Conservation (phyloP, 1,284 basidiomycete species). For the Ceratobasidium sp. region DNA sequence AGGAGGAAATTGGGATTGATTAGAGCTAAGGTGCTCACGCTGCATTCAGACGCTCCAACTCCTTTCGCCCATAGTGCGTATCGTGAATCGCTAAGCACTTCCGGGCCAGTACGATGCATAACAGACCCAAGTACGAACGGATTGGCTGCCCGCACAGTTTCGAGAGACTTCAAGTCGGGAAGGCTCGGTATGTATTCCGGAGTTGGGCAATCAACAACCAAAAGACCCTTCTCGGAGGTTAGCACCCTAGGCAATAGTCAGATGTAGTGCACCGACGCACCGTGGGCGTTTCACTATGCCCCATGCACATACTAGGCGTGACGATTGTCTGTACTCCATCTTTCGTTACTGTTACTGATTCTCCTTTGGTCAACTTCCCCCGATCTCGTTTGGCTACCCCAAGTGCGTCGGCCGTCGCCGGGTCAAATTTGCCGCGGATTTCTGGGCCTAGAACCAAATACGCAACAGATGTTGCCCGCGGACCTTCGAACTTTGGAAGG, state of each 20-base stretch:
- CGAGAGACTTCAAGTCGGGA: slow-evolving; percentile 65
- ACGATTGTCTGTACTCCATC: slow-evolving; percentile 55
- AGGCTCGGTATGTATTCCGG: slow-evolving; percentile 73
- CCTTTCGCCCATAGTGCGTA: slow-evolving; percentile 81
- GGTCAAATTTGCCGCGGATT: slow-evolving; percentile 90
- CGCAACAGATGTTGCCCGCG: slow-evolving; percentile 53
- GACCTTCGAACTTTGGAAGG: slow-evolving; percentile 32
- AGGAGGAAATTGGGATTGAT: background rate
- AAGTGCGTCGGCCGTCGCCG: slow-evolving; percentile 72
- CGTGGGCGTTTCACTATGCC: slow-evolving; percentile 56
- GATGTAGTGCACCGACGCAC: slow-evolving; percentile 53
- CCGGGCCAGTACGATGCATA: slow-evolving; percentile 76
- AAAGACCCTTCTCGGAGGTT: slow-evolving; percentile 64
- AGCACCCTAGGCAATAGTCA: slow-evolving; percentile 21
- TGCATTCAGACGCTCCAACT: slow-evolving; percentile 22
- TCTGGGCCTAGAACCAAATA: slow-evolving; percentile 85
- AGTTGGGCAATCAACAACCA: slow-evolving; percentile 75
- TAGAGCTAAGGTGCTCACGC: slow-evolving; percentile 2
- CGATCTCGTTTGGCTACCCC: slow-evolving; percentile 74
- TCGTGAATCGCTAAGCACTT: slow-evolving; percentile 75
- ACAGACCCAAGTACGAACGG: slow-evolving; percentile 65
- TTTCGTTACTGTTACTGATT: slow-evolving; percentile 68
- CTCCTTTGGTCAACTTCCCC: slow-evolving; percentile 66
- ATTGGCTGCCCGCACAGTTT: slow-evolving; percentile 62
- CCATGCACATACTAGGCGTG: slow-evolving; percentile 60